Evolutionary conservation across 1,284 basidiomycete species (phyloP).

Genomic region (Puccinia sorghi): DNA sequence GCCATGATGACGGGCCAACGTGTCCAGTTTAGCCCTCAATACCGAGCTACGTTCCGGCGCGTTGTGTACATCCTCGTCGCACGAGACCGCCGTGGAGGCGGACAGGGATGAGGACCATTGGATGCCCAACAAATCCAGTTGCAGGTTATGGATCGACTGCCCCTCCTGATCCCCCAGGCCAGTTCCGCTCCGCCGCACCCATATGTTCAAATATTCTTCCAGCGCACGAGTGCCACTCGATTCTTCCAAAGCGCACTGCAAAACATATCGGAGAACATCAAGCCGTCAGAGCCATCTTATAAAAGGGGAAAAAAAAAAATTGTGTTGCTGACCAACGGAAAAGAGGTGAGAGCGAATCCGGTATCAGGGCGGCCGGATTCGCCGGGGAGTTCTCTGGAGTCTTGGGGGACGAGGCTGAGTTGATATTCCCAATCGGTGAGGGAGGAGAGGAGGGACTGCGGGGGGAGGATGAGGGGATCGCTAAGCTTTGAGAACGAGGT

Average conservation of each 20-base stretch:
- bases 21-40: neutral
- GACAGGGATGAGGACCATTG: slow-evolving; percentile 28
- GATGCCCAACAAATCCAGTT: slow-evolving; percentile 38
- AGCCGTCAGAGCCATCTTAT: neutral
- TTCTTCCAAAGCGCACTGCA: slow-evolving; percentile 23
- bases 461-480: neutral
- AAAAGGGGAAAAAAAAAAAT: slow-evolving; percentile 1
- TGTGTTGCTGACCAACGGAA: neutral
- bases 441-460: too few species aligned
- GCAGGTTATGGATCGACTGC: neutral
- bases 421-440: neutral
- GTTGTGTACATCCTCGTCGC: too few species aligned
- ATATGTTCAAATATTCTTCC: slow-evolving; percentile 37
- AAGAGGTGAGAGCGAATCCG: neutral
- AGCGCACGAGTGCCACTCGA: neutral
- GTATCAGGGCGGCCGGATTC: slow-evolving; percentile 10
- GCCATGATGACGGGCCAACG: neutral
- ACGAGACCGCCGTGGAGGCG: neutral
- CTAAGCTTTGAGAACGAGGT: neutral
- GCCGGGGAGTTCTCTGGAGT: neutral
- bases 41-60: too few species aligned
- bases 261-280: too few species aligned
- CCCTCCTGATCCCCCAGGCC: neutral
- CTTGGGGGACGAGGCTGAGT: neutral
- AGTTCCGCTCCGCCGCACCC: slow-evolving; percentile 5